Base-by-base conservation (phyloP, 139 green algal species). In the Closterium sp. region DNA sequence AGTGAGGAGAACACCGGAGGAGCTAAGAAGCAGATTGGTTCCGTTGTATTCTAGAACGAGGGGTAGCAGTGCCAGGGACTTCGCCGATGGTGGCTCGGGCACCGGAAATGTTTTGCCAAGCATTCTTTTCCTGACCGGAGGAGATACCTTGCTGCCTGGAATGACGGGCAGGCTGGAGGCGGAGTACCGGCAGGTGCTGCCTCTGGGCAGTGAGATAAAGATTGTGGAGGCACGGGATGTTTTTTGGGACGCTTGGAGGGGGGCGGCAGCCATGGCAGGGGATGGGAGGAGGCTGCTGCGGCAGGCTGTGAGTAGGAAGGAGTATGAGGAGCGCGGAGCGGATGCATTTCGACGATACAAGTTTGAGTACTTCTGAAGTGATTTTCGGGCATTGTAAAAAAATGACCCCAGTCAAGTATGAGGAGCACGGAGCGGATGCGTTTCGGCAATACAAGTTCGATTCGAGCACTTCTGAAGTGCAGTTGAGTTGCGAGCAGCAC, bases 1-100 rank as follows among this genome's bases (percentile, higher is more conserved):
- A 23, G 28, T 91, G 35, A 36, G 69, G 28, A 28, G 89, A 28
- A 89, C 81, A 9, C 69, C 89, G 0, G 35, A 86, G 33, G 66
- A 91, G 66, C 33, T 91, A 28, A 91, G 38, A 28, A 76, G 55
- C 84, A 87, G 6, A 76, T 19, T 76, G 25, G 55, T 76, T 19
- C 55, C 55, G 0, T 76, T 76, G 55, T 76, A 76, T 2, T 76
- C 55, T 28, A 76, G 55, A 76, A 76, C 55, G 16, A 76, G 25
- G 55, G 55, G 16, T 0, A 76, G 55, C 25, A 19, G 55, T 76
- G 55, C 55, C 25, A 6, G 23, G 23, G 55, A 0, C 7, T 10
- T 76, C 25, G 55, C 55, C 55, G 25, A 16, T 76, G 55, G 16
- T 76, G 55, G 12, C 25, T 76, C 1, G 55, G 55, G 55, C 55